Percentiles rank a stretch among this genome's conserved stretches.
These are phyloP conservation scores for Amoebophrya sp. DNA, from an alignment of 169 alveolate species.

Conservation along the genomic window DNA sequence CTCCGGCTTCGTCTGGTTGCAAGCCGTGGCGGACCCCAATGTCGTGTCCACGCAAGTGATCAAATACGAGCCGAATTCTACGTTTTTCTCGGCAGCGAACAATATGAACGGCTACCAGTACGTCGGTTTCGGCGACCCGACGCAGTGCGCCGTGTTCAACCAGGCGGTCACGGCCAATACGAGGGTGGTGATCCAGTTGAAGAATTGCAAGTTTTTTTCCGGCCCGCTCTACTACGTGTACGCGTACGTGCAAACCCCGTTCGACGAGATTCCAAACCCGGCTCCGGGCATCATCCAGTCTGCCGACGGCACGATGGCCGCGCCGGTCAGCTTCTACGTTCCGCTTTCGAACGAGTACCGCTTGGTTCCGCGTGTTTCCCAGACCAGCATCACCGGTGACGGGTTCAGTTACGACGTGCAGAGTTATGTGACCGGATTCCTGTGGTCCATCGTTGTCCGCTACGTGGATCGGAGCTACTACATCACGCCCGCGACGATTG, in stretches of 20 bases:
- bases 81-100: background rate
- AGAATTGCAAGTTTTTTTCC: background rate
- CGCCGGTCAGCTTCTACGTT: background rate
- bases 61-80: background rate
- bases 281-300: background rate
- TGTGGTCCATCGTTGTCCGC: background rate
- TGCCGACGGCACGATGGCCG: background rate
- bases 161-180: background rate
- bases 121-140: constrained; percentile 12
- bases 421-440: background rate
- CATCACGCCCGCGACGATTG: background rate
- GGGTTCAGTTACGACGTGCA: background rate
- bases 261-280: background rate
- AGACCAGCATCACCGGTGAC: constrained; percentile 1
- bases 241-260: background rate
- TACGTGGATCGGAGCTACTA: background rate
- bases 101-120: background rate
- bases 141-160: background rate
- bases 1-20: background rate
- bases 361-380: background rate
- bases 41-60: background rate
- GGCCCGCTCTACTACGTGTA: constrained; percentile 15
- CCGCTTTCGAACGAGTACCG: constrained; percentile 13
- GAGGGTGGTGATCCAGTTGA: background rate
- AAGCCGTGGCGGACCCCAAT: background rate